phyloP scores from a whole-genome alignment of 139 green algal genomes.

The Chlamydomonas asymmetrica region DNA sequence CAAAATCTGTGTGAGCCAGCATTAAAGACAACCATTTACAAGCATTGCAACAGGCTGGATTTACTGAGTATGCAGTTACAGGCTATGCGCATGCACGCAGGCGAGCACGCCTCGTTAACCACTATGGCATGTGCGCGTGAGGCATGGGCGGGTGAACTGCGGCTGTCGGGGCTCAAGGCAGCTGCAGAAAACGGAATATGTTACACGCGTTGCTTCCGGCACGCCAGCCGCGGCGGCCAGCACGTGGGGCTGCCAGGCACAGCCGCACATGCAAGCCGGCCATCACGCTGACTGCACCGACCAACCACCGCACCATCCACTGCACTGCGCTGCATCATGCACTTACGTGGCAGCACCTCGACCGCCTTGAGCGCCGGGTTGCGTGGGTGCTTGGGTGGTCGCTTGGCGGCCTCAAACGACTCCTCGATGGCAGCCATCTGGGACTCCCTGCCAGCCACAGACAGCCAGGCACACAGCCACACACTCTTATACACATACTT shows the following conservation, averaged over 20 bases:
- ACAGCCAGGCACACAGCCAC: too few species aligned
- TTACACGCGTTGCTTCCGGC: too few species aligned
- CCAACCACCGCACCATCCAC: conserved; percentile 5
- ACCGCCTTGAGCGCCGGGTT: conserved; percentile 54
- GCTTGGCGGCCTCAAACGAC: conserved; percentile 61
- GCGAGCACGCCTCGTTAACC: too few species aligned
- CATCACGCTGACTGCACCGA: not conserved
- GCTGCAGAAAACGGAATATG: too few species aligned
- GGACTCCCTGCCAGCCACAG: not conserved
- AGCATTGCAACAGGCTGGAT: not conserved
- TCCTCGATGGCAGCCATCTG: conserved; percentile 45
- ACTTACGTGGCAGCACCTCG: conserved; percentile 61
- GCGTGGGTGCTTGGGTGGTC: conserved; percentile 53
- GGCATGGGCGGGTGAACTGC: too few species aligned
- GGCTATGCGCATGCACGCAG: too few species aligned
- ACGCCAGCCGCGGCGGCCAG: too few species aligned
- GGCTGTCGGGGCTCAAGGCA: too few species aligned
- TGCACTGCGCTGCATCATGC: too few species aligned
- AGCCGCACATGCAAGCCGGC: not conserved
- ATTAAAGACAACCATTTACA: not conserved
- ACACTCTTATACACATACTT: too few species aligned
- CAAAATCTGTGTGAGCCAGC: not conserved
- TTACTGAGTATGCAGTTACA: not conserved
- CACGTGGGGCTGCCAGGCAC: not conserved
- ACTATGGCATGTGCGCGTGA: too few species aligned